Percentiles rank a stretch among this genome's conserved stretches.
These are phyloP conservation scores for Trypanosoma platydactyli DNA, from an alignment of 208 protist species.

Conservation along the genomic window DNA sequence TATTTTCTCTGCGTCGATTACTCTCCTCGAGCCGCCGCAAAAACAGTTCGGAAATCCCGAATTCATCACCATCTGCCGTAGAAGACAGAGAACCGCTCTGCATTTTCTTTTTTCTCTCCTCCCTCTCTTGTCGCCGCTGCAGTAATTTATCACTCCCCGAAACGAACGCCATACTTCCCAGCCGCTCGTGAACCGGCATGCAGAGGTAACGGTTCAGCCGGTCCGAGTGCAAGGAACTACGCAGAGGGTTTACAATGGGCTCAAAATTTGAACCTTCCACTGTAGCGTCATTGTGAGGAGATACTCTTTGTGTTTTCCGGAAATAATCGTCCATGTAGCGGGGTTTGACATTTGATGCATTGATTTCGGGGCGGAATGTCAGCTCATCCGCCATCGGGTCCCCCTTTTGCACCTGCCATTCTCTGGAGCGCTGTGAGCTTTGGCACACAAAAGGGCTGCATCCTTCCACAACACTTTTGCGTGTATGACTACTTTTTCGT, in stretches of 20 bases:
- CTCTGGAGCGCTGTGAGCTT: not conserved
- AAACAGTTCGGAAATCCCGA: not conserved
- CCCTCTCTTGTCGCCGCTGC: not conserved
- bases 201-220: conserved; percentile 2
- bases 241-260: conserved; percentile 6
- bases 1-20: conserved; percentile 6
- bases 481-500: not conserved
- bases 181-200: conserved; percentile 4
- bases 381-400: conserved; percentile 2
- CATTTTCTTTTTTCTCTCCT: not conserved
- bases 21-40: conserved; percentile 12
- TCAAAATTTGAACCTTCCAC: conserved; percentile 7
- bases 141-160: not conserved
- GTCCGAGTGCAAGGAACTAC: not conserved
- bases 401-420: not conserved
- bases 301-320: not conserved
- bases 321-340: conserved; percentile 7
- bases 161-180: not conserved
- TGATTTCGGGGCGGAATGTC: conserved; percentile 20
- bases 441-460: conserved; percentile 1
- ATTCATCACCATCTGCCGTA: not conserved
- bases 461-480: not conserved
- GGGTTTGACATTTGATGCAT: conserved; percentile 4
- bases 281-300: not conserved
- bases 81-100: not conserved